Evolutionary conservation across 805 yeast species (phyloP).

Genomic region (Cyberlindnera sargentensis): DNA sequence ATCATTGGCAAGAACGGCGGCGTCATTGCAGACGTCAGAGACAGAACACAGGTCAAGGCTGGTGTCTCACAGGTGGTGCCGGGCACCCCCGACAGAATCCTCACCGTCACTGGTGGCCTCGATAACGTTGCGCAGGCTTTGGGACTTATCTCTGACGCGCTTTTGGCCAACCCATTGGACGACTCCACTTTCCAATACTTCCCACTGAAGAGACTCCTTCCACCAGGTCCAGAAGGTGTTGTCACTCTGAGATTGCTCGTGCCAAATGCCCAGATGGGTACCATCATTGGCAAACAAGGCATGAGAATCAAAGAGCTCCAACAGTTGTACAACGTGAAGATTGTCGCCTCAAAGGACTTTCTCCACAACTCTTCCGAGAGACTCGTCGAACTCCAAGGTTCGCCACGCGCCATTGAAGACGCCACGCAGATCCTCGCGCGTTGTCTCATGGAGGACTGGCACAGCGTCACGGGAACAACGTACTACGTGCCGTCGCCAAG

Average conservation of each 20-base stretch:
- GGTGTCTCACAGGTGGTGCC: slow-evolving; percentile 77
- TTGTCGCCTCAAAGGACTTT: slow-evolving; percentile 83
- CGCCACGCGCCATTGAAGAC: slow-evolving; percentile 52
- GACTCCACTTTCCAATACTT: slow-evolving; percentile 39
- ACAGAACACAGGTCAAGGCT: slow-evolving; percentile 70
- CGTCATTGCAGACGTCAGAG: slow-evolving; percentile 70
- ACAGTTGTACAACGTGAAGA: slow-evolving; percentile 58
- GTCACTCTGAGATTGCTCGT: slow-evolving; percentile 61
- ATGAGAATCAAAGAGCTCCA: slow-evolving; percentile 73
- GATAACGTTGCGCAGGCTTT: slow-evolving; percentile 65
- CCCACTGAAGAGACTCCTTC: slow-evolving; percentile 54
- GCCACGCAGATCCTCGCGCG: slow-evolving; percentile 55
- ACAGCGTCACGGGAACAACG: slow-evolving; percentile 54
- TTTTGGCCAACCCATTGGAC: slow-evolving; percentile 38
- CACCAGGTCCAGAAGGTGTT: slow-evolving; percentile 44
- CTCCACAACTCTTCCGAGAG: slow-evolving; percentile 79
- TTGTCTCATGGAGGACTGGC: slow-evolving; percentile 69
- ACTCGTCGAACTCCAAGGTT: slow-evolving; percentile 81
- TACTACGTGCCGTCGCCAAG: slow-evolving; percentile 48
- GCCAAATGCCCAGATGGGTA: slow-evolving; percentile 83
- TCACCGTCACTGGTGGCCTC: slow-evolving; percentile 70
- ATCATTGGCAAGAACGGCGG: slow-evolving; percentile 82
- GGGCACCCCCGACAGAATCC: slow-evolving; percentile 76
- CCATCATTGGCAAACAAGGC: slow-evolving; percentile 82
- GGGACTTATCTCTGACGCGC: slow-evolving; percentile 60